Evolutionary conservation across 148 eudicot genomes (phyloP).

Genomic region (Selenicereus undatus): DNA sequence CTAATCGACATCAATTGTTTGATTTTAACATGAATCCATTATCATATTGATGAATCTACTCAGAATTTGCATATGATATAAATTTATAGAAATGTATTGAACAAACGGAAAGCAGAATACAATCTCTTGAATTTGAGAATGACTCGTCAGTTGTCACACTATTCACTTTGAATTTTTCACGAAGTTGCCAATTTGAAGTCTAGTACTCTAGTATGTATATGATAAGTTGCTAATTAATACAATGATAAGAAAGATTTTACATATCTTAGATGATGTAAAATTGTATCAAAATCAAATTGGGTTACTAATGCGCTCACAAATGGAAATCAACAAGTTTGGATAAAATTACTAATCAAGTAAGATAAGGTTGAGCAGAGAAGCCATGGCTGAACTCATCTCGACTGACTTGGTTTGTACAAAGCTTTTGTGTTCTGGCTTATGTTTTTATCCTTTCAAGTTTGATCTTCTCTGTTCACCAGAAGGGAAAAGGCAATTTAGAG

Average conservation of each 20-base stretch:
- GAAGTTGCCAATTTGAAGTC: neutral
- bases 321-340: neutral
- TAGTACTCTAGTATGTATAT: too few species aligned
- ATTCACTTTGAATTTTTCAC: too few species aligned
- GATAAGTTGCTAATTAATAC: neutral
- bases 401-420: neutral
- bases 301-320: neutral
- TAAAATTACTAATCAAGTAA: neutral
- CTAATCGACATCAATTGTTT: too few species aligned
- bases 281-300: neutral
- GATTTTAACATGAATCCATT: too few species aligned
- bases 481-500: too few species aligned
- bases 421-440: neutral
- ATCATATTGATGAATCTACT: too few species aligned
- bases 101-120: too few species aligned
- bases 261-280: neutral
- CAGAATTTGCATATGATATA: too few species aligned
- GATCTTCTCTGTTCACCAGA: constrained; percentile 19
- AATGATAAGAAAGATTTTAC: neutral
- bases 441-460: constrained; percentile 10
- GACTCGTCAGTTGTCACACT: too few species aligned
- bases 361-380: neutral
- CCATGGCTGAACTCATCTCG: neutral
- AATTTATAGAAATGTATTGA: too few species aligned
- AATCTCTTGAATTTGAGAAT: too few species aligned